These are phyloP conservation scores for Fusarium napiforme DNA, from an alignment of 2,329 filamentous ascomycete genomes.

Conservation along the genomic window DNA sequence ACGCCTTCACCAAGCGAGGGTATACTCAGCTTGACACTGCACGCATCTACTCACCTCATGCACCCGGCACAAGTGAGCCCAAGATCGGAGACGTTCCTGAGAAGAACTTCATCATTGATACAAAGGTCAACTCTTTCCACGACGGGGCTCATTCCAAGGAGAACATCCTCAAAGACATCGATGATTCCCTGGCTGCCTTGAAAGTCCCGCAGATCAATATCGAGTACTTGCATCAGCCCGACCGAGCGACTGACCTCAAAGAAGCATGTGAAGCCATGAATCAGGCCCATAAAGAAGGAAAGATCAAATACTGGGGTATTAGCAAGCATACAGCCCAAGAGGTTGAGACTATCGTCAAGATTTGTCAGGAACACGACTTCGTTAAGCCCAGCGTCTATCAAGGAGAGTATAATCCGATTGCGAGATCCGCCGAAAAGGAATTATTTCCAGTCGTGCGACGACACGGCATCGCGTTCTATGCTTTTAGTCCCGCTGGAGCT, in stretches of 20 bases:
- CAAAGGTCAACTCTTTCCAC: background rate
- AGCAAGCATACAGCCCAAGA: background rate
- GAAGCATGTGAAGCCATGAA: background rate
- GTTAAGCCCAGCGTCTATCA: background rate
- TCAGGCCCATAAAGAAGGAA: background rate
- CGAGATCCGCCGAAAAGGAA: background rate
- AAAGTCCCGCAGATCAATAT: background rate
- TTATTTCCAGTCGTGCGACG: background rate
- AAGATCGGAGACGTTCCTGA: background rate
- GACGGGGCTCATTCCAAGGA: background rate
- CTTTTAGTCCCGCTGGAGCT: background rate
- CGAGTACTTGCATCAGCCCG: background rate
- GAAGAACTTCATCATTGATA: background rate
- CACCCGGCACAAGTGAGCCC: background rate
- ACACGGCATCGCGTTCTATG: background rate
- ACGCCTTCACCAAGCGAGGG: background rate
- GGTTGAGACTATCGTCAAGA: background rate
- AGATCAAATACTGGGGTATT: background rate
- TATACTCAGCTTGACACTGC: background rate
- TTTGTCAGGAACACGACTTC: background rate
- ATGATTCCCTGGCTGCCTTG: background rate
- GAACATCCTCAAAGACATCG: background rate
- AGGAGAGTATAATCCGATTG: background rate
- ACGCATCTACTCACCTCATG: background rate
- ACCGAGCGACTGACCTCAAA: background rate